Evolutionary conservation across 2,329 filamentous ascomycete species (phyloP).

Genomic region (Hypoxylon sp.): DNA sequence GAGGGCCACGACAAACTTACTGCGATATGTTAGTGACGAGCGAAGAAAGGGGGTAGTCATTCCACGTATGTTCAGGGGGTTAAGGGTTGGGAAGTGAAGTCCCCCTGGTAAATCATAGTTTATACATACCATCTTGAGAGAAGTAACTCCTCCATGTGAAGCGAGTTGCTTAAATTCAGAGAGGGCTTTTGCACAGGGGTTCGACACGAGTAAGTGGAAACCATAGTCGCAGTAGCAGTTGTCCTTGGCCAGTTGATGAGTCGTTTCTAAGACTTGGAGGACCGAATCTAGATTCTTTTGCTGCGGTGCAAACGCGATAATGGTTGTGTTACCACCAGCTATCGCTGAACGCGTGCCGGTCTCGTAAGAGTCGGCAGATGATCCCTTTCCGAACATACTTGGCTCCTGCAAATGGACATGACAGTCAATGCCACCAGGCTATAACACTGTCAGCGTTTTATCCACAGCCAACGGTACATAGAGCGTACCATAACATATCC

Average conservation of each 20-base stretch:
- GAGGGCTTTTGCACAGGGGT: conserved; percentile 39
- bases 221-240: conserved; percentile 68
- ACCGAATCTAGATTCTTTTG: conserved; percentile 59
- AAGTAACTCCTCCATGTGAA: conserved; percentile 54
- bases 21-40: background rate
- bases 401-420: conserved; percentile 57
- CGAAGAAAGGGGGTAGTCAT: background rate
- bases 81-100: background rate
- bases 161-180: conserved; percentile 57
- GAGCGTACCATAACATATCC: conserved; percentile 56
- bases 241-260: conserved; percentile 57
- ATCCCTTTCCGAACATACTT: conserved; percentile 51
- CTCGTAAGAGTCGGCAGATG: conserved; percentile 53
- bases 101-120: background rate
- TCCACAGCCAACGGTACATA: background rate
- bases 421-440: conserved; percentile 56
- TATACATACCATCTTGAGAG: conserved; percentile 53
- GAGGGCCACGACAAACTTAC: conserved; percentile 1
- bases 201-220: conserved; percentile 56
- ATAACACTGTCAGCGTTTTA: conserved; percentile 9
- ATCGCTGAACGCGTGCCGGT: conserved; percentile 65
- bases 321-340: conserved; percentile 69
- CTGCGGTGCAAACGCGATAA: conserved; percentile 69
- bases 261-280: conserved; percentile 59
- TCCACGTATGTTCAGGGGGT: background rate